A percentile compares a stretch with the other conserved stretches of the same genome.
phyloP scores from a whole-genome alignment of 164 flowering plant species.

The Vitis riparia region DNA sequence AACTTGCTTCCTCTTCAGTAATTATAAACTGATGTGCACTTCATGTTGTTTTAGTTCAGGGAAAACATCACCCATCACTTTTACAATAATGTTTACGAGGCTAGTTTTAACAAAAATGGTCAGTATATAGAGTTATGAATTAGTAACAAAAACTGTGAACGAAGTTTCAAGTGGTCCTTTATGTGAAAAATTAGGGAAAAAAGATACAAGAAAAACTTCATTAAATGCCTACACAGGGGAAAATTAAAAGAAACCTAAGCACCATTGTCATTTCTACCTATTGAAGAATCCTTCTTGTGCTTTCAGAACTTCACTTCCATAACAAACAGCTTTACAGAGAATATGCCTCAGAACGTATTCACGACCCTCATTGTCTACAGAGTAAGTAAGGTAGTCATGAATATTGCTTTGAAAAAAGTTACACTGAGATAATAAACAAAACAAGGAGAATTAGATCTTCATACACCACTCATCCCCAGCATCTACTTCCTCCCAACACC shows the following conservation, averaged over 20 bases:
- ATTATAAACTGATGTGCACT: slow-evolving; percentile 53
- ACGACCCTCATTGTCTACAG: slow-evolving; percentile 91
- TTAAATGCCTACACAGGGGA: too few relatives aligned
- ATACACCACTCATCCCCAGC: too few relatives aligned
- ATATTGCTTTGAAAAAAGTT: too few relatives aligned
- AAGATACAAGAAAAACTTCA: too few relatives aligned
- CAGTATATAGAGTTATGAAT: too few relatives aligned
- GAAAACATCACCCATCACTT: slow-evolving; percentile 81
- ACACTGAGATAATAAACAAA: too few relatives aligned
- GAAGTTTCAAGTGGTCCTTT: too few relatives aligned
- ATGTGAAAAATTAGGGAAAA: too few relatives aligned
- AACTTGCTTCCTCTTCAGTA: slow-evolving; percentile 83
- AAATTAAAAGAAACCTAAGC: too few relatives aligned
- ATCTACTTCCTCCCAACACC: too few relatives aligned
- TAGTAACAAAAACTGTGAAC: too few relatives aligned
- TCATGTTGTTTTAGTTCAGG: slow-evolving; percentile 85
- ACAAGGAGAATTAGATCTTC: too few relatives aligned
- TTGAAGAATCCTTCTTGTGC: slow-evolving; percentile 91
- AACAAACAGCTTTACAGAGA: slow-evolving; percentile 96
- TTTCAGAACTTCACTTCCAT: slow-evolving; percentile 90
- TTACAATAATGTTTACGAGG: slow-evolving; percentile 72
- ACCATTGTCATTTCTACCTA: slow-evolving; percentile 45
- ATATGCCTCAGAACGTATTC: slow-evolving; percentile 96
- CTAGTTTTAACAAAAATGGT: slow-evolving; percentile 27
- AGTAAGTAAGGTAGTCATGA: slow-evolving; percentile 5